These are phyloP conservation scores for Metarhizium rileyi DNA, from an alignment of 2,329 filamentous ascomycete species.

Conservation along the genomic window DNA sequence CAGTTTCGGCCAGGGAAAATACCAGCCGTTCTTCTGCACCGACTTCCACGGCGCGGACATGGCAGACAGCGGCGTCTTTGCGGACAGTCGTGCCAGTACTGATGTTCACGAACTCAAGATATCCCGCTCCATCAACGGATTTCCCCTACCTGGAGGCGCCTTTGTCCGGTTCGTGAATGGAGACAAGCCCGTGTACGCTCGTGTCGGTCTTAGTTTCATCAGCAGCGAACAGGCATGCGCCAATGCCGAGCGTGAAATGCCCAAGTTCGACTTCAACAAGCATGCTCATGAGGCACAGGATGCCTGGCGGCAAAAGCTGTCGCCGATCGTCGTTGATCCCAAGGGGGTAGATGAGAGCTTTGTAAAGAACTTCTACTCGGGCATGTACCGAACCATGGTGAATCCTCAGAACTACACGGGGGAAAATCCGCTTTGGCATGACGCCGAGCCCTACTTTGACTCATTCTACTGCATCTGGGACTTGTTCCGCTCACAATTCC, in stretches of 20 bases:
- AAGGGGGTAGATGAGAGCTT: constrained; percentile 42
- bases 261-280: constrained; percentile 51
- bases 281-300: constrained; percentile 41
- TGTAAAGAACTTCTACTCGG: constrained; percentile 59
- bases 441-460: constrained; percentile 61
- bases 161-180: constrained; percentile 50
- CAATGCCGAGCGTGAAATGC: constrained; percentile 61
- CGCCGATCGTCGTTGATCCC: constrained; percentile 44
- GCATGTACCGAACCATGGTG: constrained; percentile 63
- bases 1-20: constrained; percentile 55
- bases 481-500: constrained; percentile 58
- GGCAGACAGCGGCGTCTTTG: constrained; percentile 51
- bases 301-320: constrained; percentile 53
- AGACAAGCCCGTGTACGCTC: constrained; percentile 45
- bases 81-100: constrained; percentile 43
- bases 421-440: constrained; percentile 60
- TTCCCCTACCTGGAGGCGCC: constrained; percentile 49
- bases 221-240: constrained; percentile 55
- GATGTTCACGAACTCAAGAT: constrained; percentile 37
- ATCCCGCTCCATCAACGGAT: constrained; percentile 39
- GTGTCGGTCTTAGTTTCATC: constrained; percentile 63
- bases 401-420: constrained; percentile 66
- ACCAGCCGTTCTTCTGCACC: constrained; percentile 54
- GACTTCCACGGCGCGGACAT: constrained; percentile 53
- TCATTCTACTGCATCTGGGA: constrained; percentile 74